phyloP scores from a whole-genome alignment of 176 grass and related monocot genomes.

The Chloris gayana region DNA sequence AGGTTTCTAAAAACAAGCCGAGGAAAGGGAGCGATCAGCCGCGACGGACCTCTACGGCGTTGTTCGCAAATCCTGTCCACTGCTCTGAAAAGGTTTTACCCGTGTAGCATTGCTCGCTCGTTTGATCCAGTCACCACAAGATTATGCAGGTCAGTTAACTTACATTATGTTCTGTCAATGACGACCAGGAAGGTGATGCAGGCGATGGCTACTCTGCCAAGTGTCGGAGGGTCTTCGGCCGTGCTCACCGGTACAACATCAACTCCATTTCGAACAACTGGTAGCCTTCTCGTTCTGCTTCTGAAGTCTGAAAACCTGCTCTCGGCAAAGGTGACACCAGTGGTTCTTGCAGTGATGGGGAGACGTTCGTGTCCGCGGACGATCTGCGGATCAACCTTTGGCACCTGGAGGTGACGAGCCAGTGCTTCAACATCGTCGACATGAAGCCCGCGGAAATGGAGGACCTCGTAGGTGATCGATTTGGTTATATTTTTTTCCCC shows the following conservation, averaged over 20 bases:
- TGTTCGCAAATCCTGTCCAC: neutral
- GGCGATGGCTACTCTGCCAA: slow-evolving; percentile 40
- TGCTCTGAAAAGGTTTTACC: slow-evolving; percentile 9
- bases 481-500: neutral
- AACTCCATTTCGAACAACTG: slow-evolving; percentile 60
- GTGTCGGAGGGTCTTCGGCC: slow-evolving; percentile 47
- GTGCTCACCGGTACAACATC: slow-evolving; percentile 54
- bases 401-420: slow-evolving; percentile 52
- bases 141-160: neutral
- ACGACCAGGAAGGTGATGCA: neutral
- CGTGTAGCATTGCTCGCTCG: neutral
- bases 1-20: slow-evolving; percentile 34
- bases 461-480: slow-evolving; percentile 74
- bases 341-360: slow-evolving; percentile 38
- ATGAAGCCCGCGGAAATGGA: slow-evolving; percentile 52
- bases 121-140: neutral
- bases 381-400: slow-evolving; percentile 68
- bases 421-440: slow-evolving; percentile 65
- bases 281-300: slow-evolving; percentile 8
- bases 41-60: neutral
- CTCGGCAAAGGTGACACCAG: neutral
- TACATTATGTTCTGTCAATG: neutral
- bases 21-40: neutral
- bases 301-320: neutral
- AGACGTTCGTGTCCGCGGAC: slow-evolving; percentile 66